Base-by-base conservation (phyloP, 306 rosid genomes). In the Cucurbita maxima region DNA sequence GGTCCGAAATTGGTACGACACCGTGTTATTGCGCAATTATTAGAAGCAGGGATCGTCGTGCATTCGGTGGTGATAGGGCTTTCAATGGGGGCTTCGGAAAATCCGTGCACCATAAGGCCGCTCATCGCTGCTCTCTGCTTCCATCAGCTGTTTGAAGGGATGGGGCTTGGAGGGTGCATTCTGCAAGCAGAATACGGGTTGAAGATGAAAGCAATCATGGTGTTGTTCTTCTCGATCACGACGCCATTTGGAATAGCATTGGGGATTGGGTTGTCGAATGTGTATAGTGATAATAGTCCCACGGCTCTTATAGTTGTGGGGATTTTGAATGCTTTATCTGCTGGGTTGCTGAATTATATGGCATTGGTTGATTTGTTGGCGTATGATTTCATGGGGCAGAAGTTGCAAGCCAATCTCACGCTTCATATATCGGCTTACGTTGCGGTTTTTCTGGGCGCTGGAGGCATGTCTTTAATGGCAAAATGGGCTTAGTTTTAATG, bases 341-440 rank as follows among this genome's bases (percentile, higher is more conserved):
- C 88, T 55, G 93, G 96, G 74, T 79, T 90, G 43, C 78, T 88
- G 10, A 84, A 83, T 37, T 84, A 79, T 80, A 88, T 86, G 93
- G 88, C 96, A 55, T 82, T 90, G 55, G 94, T 86, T 82, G 88
- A 88, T 78, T 88, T 84, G 76, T 81, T 88, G 34, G 94, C 96
- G 22, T 76, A 79, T 36, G 91, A 88, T 41, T 88, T 88, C 54
- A 87, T 83, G 88, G 81, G 70, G 80, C 78, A 80, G 0, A 86
- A 82, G 67, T 81, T 87, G 86, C 79, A 87, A 16, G 30, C 16
- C 15, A 87, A 76, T 74, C 76, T 86, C 16, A 78, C 78, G 88
- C 87, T 89, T 48, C 96, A 86, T 72, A 58, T 90, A 54, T 85
- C 81, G 14, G 80, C 87, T 44, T 81, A 68, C 80, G 56, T 86